These are phyloP conservation scores for Xylaria castorea DNA, from an alignment of 495 filamentous ascomycete genomes.

Conservation along the genomic window DNA sequence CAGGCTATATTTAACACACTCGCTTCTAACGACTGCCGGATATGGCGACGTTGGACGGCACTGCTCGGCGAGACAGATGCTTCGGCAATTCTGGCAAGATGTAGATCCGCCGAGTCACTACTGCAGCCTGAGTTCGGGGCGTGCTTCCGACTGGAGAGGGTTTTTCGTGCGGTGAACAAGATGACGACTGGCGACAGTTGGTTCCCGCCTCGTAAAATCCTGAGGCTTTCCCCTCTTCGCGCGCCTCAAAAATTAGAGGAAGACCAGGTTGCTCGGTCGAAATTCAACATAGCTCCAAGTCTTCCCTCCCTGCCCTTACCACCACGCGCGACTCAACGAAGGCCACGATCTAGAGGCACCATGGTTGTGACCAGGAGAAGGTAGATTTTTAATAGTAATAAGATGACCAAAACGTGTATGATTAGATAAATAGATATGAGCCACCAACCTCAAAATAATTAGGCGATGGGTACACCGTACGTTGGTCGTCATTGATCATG, in stretches of 20 bases:
- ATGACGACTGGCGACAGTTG: constrained; percentile 18
- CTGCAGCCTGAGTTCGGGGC: constrained; percentile 47
- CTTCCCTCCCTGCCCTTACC: background rate
- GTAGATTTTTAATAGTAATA: background rate
- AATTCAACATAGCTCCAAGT: too few relatives aligned
- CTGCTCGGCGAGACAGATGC: constrained; percentile 43
- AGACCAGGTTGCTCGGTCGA: background rate
- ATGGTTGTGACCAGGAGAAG: background rate
- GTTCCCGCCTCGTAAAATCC: constrained; percentile 15
- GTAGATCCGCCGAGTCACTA: constrained; percentile 29
- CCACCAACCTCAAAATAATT: background rate
- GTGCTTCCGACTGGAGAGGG: constrained; percentile 29
- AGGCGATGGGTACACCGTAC: too few relatives aligned
- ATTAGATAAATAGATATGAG: background rate
- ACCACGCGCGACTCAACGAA: constrained; percentile 4
- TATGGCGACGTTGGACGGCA: constrained; percentile 49
- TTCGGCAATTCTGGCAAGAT: constrained; percentile 30
- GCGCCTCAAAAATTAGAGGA: background rate
- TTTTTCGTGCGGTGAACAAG: constrained; percentile 22
- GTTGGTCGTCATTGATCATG: background rate
- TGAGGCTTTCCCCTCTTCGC: background rate
- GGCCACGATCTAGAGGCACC: constrained; percentile 16
- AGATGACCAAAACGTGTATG: background rate
- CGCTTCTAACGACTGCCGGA: constrained; percentile 36
- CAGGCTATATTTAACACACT: constrained; percentile 36